phyloP scores from a whole-genome alignment of 164 flowering plant species.

The Annona cherimola region DNA sequence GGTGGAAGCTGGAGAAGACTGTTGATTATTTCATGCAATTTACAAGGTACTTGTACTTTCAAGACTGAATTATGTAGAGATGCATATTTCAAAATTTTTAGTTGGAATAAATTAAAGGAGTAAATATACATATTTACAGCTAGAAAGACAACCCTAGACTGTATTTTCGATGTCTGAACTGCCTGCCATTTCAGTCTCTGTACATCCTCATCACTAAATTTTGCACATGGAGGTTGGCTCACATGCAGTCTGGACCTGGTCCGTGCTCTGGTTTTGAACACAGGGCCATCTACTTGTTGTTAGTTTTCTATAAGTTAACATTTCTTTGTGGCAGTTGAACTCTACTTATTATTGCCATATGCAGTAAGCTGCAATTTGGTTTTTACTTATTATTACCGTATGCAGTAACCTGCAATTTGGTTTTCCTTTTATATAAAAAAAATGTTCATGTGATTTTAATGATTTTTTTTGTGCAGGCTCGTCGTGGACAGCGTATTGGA shows the following conservation, averaged over 20 bases:
- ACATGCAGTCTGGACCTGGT: too few relatives aligned
- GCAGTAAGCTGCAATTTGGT: too few relatives aligned
- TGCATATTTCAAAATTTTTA: too few relatives aligned
- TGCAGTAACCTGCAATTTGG: not conserved
- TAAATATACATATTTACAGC: not conserved
- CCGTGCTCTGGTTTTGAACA: too few relatives aligned
- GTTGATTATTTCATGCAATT: conserved; percentile 90
- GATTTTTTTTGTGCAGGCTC: conserved; percentile 55
- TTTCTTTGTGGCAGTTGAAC: too few relatives aligned
- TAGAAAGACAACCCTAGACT: not conserved
- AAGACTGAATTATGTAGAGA: too few relatives aligned
- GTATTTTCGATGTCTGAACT: not conserved
- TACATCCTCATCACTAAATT: not conserved
- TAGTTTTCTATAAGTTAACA: too few relatives aligned
- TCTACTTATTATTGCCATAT: not conserved
- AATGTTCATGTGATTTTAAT: not conserved
- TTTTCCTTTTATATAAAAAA: too few relatives aligned
- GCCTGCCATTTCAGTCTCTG: not conserved
- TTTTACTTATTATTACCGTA: not conserved
- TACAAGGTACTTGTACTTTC: conserved; percentile 49
- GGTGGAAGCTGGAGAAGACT: conserved; percentile 95
- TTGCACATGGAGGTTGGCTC: too few relatives aligned
- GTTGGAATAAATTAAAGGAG: not conserved
- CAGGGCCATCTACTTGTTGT: too few relatives aligned
- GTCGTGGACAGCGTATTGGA: conserved; percentile 77